Evolutionary conservation across 2,329 filamentous ascomycete species (phyloP), one percentile per base, ranked within the genome.

Genomic region (Diplodia intermedia): DNA sequence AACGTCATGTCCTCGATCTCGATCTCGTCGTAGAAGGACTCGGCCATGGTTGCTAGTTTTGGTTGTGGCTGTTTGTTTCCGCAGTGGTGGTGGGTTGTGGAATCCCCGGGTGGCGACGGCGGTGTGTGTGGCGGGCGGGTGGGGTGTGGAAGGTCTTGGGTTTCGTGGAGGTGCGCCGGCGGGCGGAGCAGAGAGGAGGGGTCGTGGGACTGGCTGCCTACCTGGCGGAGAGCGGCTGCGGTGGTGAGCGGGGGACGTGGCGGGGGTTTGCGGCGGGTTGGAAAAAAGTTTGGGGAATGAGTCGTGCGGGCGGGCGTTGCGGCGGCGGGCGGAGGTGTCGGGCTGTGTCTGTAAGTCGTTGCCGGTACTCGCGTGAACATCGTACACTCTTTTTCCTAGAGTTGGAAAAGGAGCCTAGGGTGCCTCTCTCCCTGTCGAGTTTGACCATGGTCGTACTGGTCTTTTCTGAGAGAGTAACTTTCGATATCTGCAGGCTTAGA

Each of bases 1-100:
- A 88, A 97, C 75, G 91, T 95, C 93, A 97, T 97, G 80, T 97
- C 94, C 80, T 97, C 93, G 82, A 97, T 97, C 79, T 97, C 93
- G 80, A 97, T 94, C 81, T 97, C 94, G 77, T 98, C 94, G 84
- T 97, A 98, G 78, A 97, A 92, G 71, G 90, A 88, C 66, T 68
- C 66, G 52, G 66, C 36, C 68, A 90, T 80, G 65, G 87, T 85
- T 71, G 43, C 11, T 33, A 12, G 33, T 36, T 4, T 11, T 36
- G 6, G 5, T 33, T 33, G 31, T 3, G 52, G 63, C 11, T 56
- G 36, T 29, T 47, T 36, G 11, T 7, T 18, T 26, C 23, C 8
- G 43, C 23, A 33, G 31, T 14, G 20, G 52, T 2, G 43, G 23
- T 15, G 11, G 38, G 18, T 38, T 3, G n/a, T 8, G 31, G 31